Evolutionary conservation across 1,284 basidiomycete species (phyloP), one percentile per base, ranked within the genome.

Genomic region (Exobasidium cylindrosporum): DNA sequence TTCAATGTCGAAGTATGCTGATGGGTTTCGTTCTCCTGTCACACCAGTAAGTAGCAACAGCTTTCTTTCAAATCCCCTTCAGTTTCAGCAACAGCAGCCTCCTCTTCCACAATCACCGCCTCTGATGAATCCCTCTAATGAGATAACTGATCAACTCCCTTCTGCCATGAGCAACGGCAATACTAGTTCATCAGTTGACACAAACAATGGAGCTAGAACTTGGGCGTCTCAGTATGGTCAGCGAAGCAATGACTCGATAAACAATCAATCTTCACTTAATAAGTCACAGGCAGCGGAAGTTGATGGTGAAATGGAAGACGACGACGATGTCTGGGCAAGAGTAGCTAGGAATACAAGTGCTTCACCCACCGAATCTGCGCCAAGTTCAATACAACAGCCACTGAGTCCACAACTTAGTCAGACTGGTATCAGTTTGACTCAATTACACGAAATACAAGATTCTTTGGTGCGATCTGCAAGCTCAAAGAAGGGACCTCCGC

Each of bases 291-390:
- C n/a, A 17, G 24, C 45, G 14, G 47, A 50, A 24, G 35, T 10
- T 10, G 35, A 7, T 10, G 35, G 35, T 17, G 7, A 10, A 40
- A 17, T 24, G 10, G 63, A 62, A n/a, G 67, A 69, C 7, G 66
- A 63, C 0, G 72, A 72, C 26, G 72, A 76, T 50, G 49, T 76
- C 11, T 76, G 74, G 74, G 72, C 68, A 3, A 66, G 55, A 17
- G 68, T 76, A 56, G 70, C 64, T 5, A 60, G 61, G 57, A 65
- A 55, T 29, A 50, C 46, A 6, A n/a, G 21, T 24, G 40, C 24
- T n/a, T 28, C 46, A 21, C 3, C 28, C 14, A 53, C n/a, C 26
- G 21, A 28, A 32, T 24, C 45, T 11, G 32, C 29, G 17, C 50
- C 67, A 10, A 67, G 66, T 0, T 45, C 69, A 17, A 67, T 65